A percentile compares a stretch with the other conserved stretches of the same genome.
phyloP scores from a whole-genome alignment of 1,139 yeast species.

The Hemisphaericaspora xylofermentans region DNA sequence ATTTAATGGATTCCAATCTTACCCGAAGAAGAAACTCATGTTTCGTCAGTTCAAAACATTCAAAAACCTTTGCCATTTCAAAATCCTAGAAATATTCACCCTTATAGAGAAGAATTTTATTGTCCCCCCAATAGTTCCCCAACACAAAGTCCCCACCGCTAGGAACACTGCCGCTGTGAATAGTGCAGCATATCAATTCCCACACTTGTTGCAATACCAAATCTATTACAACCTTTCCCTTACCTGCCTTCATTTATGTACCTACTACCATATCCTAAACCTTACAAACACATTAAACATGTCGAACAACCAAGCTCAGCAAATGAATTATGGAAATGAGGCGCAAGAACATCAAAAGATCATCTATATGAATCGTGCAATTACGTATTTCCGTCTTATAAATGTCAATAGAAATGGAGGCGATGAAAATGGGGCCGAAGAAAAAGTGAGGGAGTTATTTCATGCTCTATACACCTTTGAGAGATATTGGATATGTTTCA shows the following conservation, averaged over 20 bases:
- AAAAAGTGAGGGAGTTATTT: slow-evolving; percentile 27
- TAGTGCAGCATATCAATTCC: slow-evolving; percentile 9
- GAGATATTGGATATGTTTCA: slow-evolving; percentile 31
- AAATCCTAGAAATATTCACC: slow-evolving; percentile 29
- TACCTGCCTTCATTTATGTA: slow-evolving; percentile 32
- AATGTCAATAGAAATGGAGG: slow-evolving; percentile 19
- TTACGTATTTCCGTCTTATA: slow-evolving; percentile 38
- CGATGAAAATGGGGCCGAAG: background rate
- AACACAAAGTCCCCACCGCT: slow-evolving; percentile 3
- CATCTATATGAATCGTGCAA: slow-evolving; percentile 32
- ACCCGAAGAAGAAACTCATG: slow-evolving; percentile 19
- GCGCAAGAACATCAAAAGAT: slow-evolving; percentile 35
- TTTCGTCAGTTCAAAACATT: slow-evolving; percentile 25
- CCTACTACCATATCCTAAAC: slow-evolving; percentile 35
- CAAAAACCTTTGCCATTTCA: slow-evolving; percentile 29
- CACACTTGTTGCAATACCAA: slow-evolving; percentile 25
- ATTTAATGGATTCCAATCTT: slow-evolving; percentile 21
- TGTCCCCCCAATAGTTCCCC: slow-evolving; percentile 24
- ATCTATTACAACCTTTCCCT: slow-evolving; percentile 37
- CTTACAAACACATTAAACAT: slow-evolving; percentile 17
- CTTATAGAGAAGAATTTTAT: slow-evolving; percentile 30
- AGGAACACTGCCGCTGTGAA: slow-evolving; percentile 5
- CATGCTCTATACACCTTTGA: slow-evolving; percentile 35
- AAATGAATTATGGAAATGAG: slow-evolving; percentile 17
- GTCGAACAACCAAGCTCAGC: slow-evolving; percentile 4